Conservation (phyloP, 2,329 filamentous ascomycete genomes). For the Xylariaceae sp. region DNA sequence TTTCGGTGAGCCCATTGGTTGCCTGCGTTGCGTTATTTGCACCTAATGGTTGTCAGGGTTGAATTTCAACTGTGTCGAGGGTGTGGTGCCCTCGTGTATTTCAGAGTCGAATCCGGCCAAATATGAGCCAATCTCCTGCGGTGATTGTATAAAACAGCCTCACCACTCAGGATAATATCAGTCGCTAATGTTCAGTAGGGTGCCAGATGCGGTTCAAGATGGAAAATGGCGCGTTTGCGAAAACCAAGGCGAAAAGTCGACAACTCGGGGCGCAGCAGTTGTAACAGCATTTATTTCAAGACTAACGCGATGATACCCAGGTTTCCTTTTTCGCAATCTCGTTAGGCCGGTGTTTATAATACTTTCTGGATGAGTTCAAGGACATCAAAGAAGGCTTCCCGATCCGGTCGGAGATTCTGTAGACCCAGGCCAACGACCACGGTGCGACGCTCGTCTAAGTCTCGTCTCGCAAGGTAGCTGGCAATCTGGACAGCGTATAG, state of each 20-base stretch:
- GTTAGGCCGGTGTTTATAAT: conserved; percentile 35
- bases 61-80: conserved; percentile 48
- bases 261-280: conserved; percentile 27
- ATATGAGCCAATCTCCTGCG: conserved; percentile 50
- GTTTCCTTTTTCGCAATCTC: not conserved
- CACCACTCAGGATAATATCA: not conserved
- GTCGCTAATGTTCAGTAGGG: conserved; percentile 21
- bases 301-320: too few species aligned
- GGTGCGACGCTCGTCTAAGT: conserved; percentile 59
- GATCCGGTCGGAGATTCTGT: conserved; percentile 45
- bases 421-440: conserved; percentile 61
- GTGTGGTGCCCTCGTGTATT: conserved; percentile 46
- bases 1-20: conserved; percentile 37
- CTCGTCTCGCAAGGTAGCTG: conserved; percentile 67
- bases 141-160: conserved; percentile 37
- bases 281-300: conserved; percentile 6
- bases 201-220: conserved; percentile 35
- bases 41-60: conserved; percentile 35
- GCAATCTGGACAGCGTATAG: conserved; percentile 87
- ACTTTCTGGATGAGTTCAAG: conserved; percentile 60
- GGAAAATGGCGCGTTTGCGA: conserved; percentile 28
- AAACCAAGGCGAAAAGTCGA: conserved; percentile 23
- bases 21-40: not conserved
- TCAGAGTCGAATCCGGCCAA: conserved; percentile 44
- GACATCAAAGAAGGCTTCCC: conserved; percentile 61